phyloP scores from a whole-genome alignment of 2,329 filamentous ascomycete genomes.

The Acephala macrosclerotiorum region DNA sequence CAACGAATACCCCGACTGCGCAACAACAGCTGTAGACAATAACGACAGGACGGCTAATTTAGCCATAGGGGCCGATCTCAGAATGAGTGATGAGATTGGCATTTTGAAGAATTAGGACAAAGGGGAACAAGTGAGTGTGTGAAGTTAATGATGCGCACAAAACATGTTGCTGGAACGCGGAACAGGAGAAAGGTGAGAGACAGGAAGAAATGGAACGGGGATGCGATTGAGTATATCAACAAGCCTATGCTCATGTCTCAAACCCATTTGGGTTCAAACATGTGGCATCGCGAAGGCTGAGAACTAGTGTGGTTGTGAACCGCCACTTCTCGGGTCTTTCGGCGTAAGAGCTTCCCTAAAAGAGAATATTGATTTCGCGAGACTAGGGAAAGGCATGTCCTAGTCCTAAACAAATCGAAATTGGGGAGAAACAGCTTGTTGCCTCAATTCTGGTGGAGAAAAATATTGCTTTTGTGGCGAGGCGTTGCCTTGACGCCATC shows the following conservation, averaged over 20 bases:
- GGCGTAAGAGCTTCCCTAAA: too few species aligned
- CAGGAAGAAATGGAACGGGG: not conserved
- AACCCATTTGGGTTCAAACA: not conserved
- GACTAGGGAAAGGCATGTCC: not conserved
- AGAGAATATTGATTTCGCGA: not conserved
- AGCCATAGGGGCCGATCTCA: slow-evolving; percentile 17
- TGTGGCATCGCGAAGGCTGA: not conserved
- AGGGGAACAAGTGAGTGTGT: not conserved
- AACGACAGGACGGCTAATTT: slow-evolving; percentile 20
- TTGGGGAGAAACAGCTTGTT: not conserved
- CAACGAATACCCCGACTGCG: slow-evolving; percentile 8
- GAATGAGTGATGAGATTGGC: slow-evolving; percentile 24
- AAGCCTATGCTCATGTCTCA: not conserved
- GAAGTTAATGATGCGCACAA: not conserved
- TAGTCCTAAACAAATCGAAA: not conserved
- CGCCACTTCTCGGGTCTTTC: not conserved
- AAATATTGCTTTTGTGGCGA: not conserved
- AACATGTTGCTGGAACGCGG: not conserved
- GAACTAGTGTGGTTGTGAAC: not conserved
- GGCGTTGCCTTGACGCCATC: not conserved
- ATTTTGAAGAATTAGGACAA: slow-evolving; percentile 8
- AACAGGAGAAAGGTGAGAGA: not conserved
- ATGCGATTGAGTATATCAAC: slow-evolving; percentile 1
- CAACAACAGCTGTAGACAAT: slow-evolving; percentile 10
- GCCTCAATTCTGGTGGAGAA: not conserved